Conservation (phyloP, 2,329 filamentous ascomycete species). For the Diaporthe ampelina region DNA sequence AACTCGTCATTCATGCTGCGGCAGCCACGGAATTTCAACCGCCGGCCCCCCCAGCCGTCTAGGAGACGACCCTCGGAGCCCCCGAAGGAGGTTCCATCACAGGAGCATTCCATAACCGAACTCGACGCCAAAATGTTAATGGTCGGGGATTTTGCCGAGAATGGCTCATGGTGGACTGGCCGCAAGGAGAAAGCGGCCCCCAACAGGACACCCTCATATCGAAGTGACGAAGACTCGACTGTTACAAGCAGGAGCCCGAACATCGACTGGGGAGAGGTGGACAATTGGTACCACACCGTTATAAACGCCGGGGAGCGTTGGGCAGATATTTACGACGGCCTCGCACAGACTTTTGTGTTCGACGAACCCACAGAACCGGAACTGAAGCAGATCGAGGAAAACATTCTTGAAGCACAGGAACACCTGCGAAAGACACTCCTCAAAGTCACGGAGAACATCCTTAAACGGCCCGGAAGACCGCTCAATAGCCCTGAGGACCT, state of each 20-base stretch:
- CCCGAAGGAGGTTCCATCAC: slow-evolving; percentile 51
- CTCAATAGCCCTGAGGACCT: slow-evolving; percentile 78
- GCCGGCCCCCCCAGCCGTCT: slow-evolving; percentile 47
- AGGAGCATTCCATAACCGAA: slow-evolving; percentile 66
- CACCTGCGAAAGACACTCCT: slow-evolving; percentile 79
- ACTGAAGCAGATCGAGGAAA: slow-evolving; percentile 61
- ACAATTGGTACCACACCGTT: slow-evolving; percentile 81
- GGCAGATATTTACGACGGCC: slow-evolving; percentile 70
- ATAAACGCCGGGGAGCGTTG: slow-evolving; percentile 78
- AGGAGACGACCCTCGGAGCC: slow-evolving; percentile 51
- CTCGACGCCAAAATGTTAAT: slow-evolving; percentile 82
- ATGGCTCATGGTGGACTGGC: slow-evolving; percentile 86
- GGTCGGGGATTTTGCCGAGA: slow-evolving; percentile 82
- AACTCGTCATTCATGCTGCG: slow-evolving; percentile 78
- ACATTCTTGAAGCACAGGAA: slow-evolving; percentile 70
- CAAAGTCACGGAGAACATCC: slow-evolving; percentile 82
- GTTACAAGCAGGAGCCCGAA: slow-evolving; percentile 74
- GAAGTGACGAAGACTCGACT: slow-evolving; percentile 53
- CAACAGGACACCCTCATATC: slow-evolving; percentile 51
- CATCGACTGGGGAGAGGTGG: slow-evolving; percentile 80
- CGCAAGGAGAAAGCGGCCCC: slow-evolving; percentile 59
- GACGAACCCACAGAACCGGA: slow-evolving; percentile 51
- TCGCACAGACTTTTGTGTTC: slow-evolving; percentile 51
- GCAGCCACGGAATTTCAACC: slow-evolving; percentile 43
- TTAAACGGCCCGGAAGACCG: slow-evolving; percentile 83